Base-by-base conservation (phyloP, 306 rosid species). In the Prunus persica region DNA sequence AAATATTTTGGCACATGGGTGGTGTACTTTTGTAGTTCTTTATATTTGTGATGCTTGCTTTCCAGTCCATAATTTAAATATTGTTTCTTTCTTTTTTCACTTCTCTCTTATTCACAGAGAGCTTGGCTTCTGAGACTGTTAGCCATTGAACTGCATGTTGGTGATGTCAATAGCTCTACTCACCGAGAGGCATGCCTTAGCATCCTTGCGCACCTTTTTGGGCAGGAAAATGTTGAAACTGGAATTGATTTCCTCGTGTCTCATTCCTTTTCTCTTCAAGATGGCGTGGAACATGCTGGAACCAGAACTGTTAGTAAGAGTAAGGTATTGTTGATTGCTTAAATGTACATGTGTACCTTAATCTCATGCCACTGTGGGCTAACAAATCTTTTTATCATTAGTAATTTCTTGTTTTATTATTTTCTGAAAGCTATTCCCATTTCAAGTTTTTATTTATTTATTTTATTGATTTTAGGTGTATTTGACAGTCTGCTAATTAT, bases 121-220 rank as follows among this genome's bases (percentile, higher is more conserved):
- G 96, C 97, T 43, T 92, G 98, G 98, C 74, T 95, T 60, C 76
- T 95, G 62, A 95, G 91, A 79, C 92, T 95, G 43, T 76, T 92
- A 67, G 97, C 97, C 50, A 87, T 90, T 70, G 97, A 90, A 83
- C 88, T 95, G 79, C 97, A 95, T 87, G 85, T 88, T 79, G 96
- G 92, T 79, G 98, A 92, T 43, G 58, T 86, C 82, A 79, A 84
- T 73, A 86, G 82, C 89, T 81, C 92, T 77, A 81, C 85, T 51
- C 97, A 92, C 62, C 84, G 84, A 55, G 98, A 92, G 68, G 54
- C 90, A 61, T 89, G 96, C 60, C 92, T 82, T 76, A 81, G 87
- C 79, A 87, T 92, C 84, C 92, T 95, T 85, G 89, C 86, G 13
- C 85, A 79, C 81, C 91, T 92, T 80, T 92, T 86, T 86, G 97